Percentiles rank a stretch among this genome's conserved stretches.
These are phyloP conservation scores for Thielaviopsis ethacetica DNA, from an alignment of 2,329 filamentous ascomycete genomes.

Conservation along the genomic window DNA sequence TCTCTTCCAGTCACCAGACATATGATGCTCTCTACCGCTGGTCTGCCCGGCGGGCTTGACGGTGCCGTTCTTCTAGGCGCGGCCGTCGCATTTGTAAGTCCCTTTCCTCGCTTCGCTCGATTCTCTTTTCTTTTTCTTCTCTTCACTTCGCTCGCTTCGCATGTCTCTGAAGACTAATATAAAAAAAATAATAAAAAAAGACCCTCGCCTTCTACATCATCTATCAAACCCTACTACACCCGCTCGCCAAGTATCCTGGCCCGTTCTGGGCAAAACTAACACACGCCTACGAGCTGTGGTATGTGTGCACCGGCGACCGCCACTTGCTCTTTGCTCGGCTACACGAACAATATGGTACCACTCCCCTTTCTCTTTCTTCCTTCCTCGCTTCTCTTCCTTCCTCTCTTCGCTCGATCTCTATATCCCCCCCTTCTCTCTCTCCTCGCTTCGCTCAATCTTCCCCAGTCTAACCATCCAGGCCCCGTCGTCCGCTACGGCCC, in stretches of 20 bases:
- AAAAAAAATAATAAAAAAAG: too few relatives aligned
- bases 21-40: too few relatives aligned
- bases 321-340: constrained; percentile 57
- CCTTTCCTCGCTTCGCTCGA: too few relatives aligned
- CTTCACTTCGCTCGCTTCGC: too few relatives aligned
- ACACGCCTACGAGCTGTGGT: constrained; percentile 51
- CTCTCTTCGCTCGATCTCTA: not conserved
- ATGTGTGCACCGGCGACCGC: constrained; percentile 57
- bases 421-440: not conserved
- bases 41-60: too few relatives aligned
- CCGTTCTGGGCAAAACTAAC: constrained; percentile 47
- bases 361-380: constrained; percentile 14
- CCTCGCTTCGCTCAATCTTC: not conserved
- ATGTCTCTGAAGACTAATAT: too few relatives aligned
- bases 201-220: constrained; percentile 23
- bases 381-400: not conserved
- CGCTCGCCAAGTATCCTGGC: constrained; percentile 47
- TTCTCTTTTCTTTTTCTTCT: too few relatives aligned
- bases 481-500: constrained; percentile 63
- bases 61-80: too few relatives aligned
- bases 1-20: too few relatives aligned
- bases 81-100: too few relatives aligned
- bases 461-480: constrained; percentile 22
- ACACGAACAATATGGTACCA: constrained; percentile 56
- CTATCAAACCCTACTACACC: constrained; percentile 47